phyloP scores from a whole-genome alignment of 2,329 filamentous ascomycete genomes.

The Diaporthe citri region DNA sequence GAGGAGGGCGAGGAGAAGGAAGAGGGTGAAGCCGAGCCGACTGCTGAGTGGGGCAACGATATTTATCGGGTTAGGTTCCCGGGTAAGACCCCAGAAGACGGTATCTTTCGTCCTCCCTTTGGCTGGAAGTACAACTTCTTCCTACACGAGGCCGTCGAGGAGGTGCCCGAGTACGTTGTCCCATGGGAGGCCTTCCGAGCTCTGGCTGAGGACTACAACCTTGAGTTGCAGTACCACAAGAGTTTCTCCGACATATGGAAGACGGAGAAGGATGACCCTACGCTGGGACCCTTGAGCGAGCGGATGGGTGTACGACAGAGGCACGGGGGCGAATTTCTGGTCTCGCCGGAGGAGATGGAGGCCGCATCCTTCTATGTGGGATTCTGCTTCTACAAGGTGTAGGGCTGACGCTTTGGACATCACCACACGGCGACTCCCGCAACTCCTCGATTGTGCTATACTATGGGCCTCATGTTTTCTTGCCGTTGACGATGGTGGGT shows the following conservation, averaged over 20 bases:
- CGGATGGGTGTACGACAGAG: conserved; percentile 93
- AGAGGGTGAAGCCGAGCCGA: conserved; percentile 73
- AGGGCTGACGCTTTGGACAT: conserved; percentile 41
- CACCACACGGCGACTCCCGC: not conserved
- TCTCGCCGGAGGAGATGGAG: conserved; percentile 90
- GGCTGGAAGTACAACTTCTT: conserved; percentile 99
- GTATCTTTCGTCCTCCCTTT: conserved; percentile 92
- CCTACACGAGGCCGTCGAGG: conserved; percentile 94
- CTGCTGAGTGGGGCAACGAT: conserved; percentile 89
- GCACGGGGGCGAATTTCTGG: conserved; percentile 73
- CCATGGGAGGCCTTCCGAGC: conserved; percentile 98
- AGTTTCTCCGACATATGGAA: conserved; percentile 93
- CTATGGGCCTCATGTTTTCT: not conserved
- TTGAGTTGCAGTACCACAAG: conserved; percentile 95
- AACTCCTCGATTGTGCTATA: not conserved
- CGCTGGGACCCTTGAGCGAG: conserved; percentile 87
- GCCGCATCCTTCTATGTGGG: conserved; percentile 92
- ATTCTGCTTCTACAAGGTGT: conserved; percentile 98
- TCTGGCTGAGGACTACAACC: conserved; percentile 94
- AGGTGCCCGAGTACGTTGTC: conserved; percentile 96
- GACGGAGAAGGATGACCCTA: conserved; percentile 86
- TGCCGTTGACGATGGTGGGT: not conserved
- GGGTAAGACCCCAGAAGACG: conserved; percentile 83
- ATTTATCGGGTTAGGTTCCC: conserved; percentile 94
- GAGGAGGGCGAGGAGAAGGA: conserved; percentile 63